phyloP scores from a whole-genome alignment of 495 filamentous ascomycete species.

The Ramalina peruviana region DNA sequence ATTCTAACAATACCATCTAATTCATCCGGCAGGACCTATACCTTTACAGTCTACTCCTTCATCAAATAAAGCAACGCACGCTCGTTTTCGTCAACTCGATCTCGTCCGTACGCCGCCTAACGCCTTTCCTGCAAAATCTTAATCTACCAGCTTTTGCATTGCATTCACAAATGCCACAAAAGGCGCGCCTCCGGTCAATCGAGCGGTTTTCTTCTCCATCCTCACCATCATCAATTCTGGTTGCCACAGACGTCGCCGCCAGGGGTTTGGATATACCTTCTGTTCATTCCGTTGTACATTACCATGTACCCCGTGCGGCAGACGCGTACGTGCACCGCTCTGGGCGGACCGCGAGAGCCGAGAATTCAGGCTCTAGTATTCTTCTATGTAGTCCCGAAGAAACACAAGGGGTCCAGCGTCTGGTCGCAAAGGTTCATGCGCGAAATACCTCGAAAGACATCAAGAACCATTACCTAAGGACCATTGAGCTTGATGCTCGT shows the following conservation, averaged over 20 bases:
- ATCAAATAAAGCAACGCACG: constrained; percentile 64
- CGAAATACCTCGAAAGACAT: constrained; percentile 20
- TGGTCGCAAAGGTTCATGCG: constrained; percentile 77
- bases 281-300: constrained; percentile 80
- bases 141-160: constrained; percentile 62
- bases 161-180: constrained; percentile 91
- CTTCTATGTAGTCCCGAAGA: constrained; percentile 87
- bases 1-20: too few relatives aligned
- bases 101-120: constrained; percentile 74
- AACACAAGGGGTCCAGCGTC: constrained; percentile 64
- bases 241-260: constrained; percentile 95
- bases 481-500: constrained; percentile 70
- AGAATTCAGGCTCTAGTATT: constrained; percentile 61
- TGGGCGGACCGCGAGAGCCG: constrained; percentile 81
- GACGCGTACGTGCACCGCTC: constrained; percentile 94
- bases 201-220: constrained; percentile 70
- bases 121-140: constrained; percentile 72
- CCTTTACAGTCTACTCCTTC: constrained; percentile 74
- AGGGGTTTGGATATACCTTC: constrained; percentile 86
- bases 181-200: constrained; percentile 83
- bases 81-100: constrained; percentile 95
- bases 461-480: constrained; percentile 52
- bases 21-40: constrained; percentile 56
- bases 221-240: constrained; percentile 52
- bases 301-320: constrained; percentile 83